Conservation (phyloP, 2,329 filamentous ascomycete genomes). For the Didymellaceae sp. region DNA sequence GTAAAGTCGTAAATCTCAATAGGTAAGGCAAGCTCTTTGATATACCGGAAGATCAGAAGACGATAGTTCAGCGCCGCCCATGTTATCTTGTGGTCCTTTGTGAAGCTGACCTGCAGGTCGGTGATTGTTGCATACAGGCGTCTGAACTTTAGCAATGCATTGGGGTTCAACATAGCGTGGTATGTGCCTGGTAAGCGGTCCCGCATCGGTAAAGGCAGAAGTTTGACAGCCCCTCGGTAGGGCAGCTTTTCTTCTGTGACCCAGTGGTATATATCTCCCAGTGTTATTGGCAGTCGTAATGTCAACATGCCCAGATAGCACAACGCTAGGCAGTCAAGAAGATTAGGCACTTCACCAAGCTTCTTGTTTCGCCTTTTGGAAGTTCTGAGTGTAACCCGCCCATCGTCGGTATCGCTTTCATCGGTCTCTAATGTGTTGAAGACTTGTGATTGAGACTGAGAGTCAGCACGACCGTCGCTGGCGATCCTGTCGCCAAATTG, state of each 20-base stretch:
- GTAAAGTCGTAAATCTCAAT: conserved; percentile 69
- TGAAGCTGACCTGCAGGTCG: conserved; percentile 68
- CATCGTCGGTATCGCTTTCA: conserved; percentile 50
- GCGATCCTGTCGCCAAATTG: conserved; percentile 57
- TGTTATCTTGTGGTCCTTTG: conserved; percentile 70
- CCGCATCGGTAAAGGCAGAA: conserved; percentile 68
- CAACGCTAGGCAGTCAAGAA: conserved; percentile 77
- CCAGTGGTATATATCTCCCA: conserved; percentile 75
- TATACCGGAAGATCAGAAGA: conserved; percentile 71
- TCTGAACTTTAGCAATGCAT: conserved; percentile 55
- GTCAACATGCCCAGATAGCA: conserved; percentile 82
- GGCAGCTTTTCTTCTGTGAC: conserved; percentile 70
- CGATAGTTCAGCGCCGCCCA: conserved; percentile 77
- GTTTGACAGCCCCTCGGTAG: conserved; percentile 68
- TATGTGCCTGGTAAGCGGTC: conserved; percentile 69
- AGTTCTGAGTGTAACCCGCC: conserved; percentile 16
- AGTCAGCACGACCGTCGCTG: conserved; percentile 43
- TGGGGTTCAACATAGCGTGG: conserved; percentile 64
- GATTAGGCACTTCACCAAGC: conserved; percentile 64
- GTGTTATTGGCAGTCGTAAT: conserved; percentile 75
- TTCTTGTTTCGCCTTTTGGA: conserved; percentile 51
- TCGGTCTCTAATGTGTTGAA: conserved; percentile 64
- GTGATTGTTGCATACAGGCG: conserved; percentile 70
- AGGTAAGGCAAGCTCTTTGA: conserved; percentile 76
- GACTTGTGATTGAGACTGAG: conserved; percentile 57